A percentile compares a stretch with the other conserved stretches of the same genome.
Conservation (phyloP, 1,284 basidiomycete genomes). For the Sanghuangporus sanghuang region DNA sequence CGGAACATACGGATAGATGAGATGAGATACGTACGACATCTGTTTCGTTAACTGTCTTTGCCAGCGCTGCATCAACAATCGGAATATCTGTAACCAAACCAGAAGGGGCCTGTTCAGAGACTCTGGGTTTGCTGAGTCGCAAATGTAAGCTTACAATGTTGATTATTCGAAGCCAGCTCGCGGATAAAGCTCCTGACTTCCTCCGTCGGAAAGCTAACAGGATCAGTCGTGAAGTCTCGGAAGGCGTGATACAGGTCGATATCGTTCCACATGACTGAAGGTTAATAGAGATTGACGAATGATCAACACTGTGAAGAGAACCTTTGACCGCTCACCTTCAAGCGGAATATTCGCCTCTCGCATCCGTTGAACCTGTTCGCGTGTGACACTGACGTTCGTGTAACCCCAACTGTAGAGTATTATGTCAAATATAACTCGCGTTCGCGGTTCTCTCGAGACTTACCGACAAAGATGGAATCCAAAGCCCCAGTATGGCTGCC, state of each 20-base stretch:
- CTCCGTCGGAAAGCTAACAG: slow-evolving; percentile 54
- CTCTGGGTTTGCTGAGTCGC: neutral
- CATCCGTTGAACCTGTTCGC: slow-evolving; percentile 53
- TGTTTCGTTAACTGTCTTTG: slow-evolving; percentile 33
- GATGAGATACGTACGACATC: slow-evolving; percentile 31
- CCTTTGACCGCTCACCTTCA: slow-evolving; percentile 30
- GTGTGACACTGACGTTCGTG: slow-evolving; percentile 39
- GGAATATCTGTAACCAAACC: slow-evolving; percentile 33
- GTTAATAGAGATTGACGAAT: slow-evolving; percentile 8
- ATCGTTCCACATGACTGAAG: slow-evolving; percentile 57
- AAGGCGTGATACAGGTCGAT: slow-evolving; percentile 67
- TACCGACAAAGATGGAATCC: slow-evolving; percentile 69
- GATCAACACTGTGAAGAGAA: neutral
- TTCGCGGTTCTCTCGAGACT: slow-evolving; percentile 5
- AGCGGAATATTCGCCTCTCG: slow-evolving; percentile 58
- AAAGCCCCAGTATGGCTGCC: slow-evolving; percentile 66
- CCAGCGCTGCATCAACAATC: slow-evolving; percentile 36
- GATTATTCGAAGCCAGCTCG: slow-evolving; percentile 31
- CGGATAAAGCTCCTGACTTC: slow-evolving; percentile 58
- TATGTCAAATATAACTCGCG: neutral
- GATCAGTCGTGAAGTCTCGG: slow-evolving; percentile 67
- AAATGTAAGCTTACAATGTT: slow-evolving; percentile 31
- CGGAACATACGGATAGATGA: no score
- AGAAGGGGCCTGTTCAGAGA: neutral
- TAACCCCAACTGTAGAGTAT: slow-evolving; percentile 48